Base-by-base conservation (phyloP, 2,329 filamentous ascomycete species). In the Aspergillus ruber region DNA sequence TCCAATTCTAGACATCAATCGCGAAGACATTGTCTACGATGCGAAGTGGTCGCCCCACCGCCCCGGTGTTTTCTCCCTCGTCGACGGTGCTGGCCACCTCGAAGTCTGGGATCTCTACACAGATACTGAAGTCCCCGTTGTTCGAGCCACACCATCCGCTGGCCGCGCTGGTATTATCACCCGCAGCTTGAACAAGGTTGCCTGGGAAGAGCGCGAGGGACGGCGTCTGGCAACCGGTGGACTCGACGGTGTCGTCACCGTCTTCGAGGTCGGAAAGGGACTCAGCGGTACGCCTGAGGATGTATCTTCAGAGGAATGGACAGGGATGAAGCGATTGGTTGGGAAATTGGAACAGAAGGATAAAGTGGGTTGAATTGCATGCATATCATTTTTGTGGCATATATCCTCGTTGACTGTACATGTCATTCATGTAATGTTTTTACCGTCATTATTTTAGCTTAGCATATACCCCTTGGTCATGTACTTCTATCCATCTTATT, bases 21-120 rank as follows among this genome's bases (percentile, higher is more conserved):
- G 93, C 46, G 94, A 98, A 71, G 94, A 98, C 61, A 85, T 96
- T 17, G 90, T 98, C 44, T 98, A 98, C 71, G 91, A 96, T 65
- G 90, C 89, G 2, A 85, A 85, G 45, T 98, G 94, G 94, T 95
- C 89, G 12, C 93, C 93, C 0, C 81, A 93, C 55, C 91, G 93
- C 65, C 93, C 93, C 0, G 90, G 90, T 33, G 88, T 98, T 7
- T 98, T 98, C 69, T 89, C 88, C 1, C 82, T 95, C 17, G 93
- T 97, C 2, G 94, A 98, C 59, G 93, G 93, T 29, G 88, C 88
- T 2, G 94, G 93, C 25, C 87, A 84, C 68, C 76, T 98, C 15
- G 94, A 98, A 70, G 78, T 98, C 43, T 98, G 93, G 88, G 94
- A 98, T 64, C 81, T 98, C 44, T 91, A 88, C 10, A 80, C 90